phyloP scores from a whole-genome alignment of 2,329 filamentous ascomycete genomes.

The Talaromyces piceae region DNA sequence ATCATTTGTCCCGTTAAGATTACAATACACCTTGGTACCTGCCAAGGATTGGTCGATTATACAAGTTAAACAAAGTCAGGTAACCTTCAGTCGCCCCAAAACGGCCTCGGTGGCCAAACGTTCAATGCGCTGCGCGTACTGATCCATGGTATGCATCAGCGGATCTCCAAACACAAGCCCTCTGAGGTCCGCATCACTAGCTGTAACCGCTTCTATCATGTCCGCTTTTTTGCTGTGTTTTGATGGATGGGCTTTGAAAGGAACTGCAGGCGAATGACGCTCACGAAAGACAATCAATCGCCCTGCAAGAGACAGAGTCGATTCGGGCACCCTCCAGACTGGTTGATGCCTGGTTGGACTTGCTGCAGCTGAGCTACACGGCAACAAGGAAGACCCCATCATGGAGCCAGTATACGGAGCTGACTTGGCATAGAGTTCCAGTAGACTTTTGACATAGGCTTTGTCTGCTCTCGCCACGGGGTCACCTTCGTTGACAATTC shows the following conservation, averaged over 20 bases:
- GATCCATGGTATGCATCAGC: conserved; percentile 68
- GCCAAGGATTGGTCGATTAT: not conserved
- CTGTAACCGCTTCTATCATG: conserved; percentile 8
- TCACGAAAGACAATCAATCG: conserved; percentile 57
- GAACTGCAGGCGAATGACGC: not conserved
- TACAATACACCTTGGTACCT: not conserved
- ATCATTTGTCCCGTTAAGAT: not conserved
- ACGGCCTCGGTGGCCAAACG: conserved; percentile 62
- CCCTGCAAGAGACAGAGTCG: conserved; percentile 63
- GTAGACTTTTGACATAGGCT: conserved; percentile 63
- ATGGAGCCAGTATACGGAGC: conserved; percentile 14
- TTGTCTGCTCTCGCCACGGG: conserved; percentile 71
- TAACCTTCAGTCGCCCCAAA: conserved; percentile 20
- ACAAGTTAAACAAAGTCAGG: not conserved
- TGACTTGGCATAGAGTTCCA: conserved; percentile 62
- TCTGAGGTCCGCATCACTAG: conserved; percentile 60
- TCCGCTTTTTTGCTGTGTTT: conserved; percentile 43
- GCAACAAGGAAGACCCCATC: too few relatives aligned
- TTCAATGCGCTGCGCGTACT: conserved; percentile 68
- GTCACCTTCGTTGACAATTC: conserved; percentile 80
- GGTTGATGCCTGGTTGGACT: conserved; percentile 11
- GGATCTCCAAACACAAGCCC: conserved; percentile 75
- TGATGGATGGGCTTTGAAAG: conserved; percentile 21
- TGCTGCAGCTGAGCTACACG: conserved; percentile 13
- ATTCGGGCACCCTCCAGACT: conserved; percentile 58